Evolutionary conservation across 2,329 filamentous ascomycete genomes (phyloP).

Genomic region (Pseudocercospora pini-densiflorae): DNA sequence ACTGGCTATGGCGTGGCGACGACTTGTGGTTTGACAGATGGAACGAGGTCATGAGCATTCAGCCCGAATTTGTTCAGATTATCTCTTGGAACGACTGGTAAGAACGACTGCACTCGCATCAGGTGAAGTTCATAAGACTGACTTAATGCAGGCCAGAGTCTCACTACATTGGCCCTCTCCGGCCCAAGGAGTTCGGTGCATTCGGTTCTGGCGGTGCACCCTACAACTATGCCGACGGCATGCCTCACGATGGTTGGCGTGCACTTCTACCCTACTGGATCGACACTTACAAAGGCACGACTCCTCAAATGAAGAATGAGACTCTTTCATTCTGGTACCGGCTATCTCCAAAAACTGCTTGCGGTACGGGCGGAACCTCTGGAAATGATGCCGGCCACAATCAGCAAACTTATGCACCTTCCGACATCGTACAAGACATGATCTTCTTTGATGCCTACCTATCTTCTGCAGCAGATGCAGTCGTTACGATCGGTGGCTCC

Average conservation of each 20-base stretch:
- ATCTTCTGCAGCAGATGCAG: slow-evolving; percentile 38
- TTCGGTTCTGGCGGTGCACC: slow-evolving; percentile 45
- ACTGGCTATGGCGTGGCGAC: slow-evolving; percentile 68
- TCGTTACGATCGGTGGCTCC: slow-evolving; percentile 44
- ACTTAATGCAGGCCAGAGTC: slow-evolving; percentile 47
- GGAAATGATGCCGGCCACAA: slow-evolving; percentile 41
- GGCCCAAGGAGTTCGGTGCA: slow-evolving; percentile 14
- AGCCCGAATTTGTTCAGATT: slow-evolving; percentile 59
- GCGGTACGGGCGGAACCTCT: slow-evolving; percentile 45
- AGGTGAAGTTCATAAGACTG: neutral
- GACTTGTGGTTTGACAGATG: slow-evolving; percentile 65
- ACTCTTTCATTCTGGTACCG: slow-evolving; percentile 51
- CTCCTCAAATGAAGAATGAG: slow-evolving; percentile 36
- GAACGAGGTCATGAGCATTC: slow-evolving; percentile 56
- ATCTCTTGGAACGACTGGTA: slow-evolving; percentile 66
- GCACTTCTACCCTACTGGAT: slow-evolving; percentile 57
- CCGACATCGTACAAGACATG: slow-evolving; percentile 47
- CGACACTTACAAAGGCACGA: slow-evolving; percentile 55
- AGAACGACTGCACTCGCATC: neutral
- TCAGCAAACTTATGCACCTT: slow-evolving; percentile 25
- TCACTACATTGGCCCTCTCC: slow-evolving; percentile 54
- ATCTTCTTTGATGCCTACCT: slow-evolving; percentile 50
- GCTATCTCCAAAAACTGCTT: slow-evolving; percentile 42
- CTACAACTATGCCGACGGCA: slow-evolving; percentile 52
- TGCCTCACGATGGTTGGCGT: slow-evolving; percentile 58